These are phyloP conservation scores for Lachnellula hyalina DNA, from an alignment of 2,329 filamentous ascomycete species.

Conservation along the genomic window DNA sequence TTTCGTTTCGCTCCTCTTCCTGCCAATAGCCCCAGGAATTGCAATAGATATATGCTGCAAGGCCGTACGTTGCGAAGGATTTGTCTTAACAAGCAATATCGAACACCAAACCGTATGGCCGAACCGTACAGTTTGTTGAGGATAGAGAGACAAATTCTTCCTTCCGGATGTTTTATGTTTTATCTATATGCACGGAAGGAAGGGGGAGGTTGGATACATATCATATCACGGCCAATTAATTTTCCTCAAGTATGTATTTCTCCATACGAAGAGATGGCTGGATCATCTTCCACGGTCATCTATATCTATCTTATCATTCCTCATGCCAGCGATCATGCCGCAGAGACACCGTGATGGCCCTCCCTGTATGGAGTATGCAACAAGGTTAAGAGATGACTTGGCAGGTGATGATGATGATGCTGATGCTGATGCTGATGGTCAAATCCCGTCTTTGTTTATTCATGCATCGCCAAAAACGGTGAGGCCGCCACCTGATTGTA, in stretches of 20 bases:
- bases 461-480: neutral
- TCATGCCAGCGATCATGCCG: neutral
- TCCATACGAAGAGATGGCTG: constrained; percentile 5
- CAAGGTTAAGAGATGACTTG: neutral
- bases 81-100: neutral
- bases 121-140: constrained; percentile 2
- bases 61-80: neutral
- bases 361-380: constrained; percentile 1
- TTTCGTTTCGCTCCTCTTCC: neutral
- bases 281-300: constrained; percentile 3
- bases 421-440: constrained; percentile 1
- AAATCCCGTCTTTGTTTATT: neutral
- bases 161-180: constrained; percentile 3
- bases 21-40: neutral
- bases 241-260: neutral
- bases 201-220: constrained; percentile 16
- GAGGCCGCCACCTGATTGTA: neutral
- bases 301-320: neutral
- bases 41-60: neutral
- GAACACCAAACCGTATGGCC: neutral
- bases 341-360: neutral
- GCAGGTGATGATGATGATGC: neutral
- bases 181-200: constrained; percentile 18
- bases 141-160: constrained; percentile 5
- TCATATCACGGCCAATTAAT: constrained; percentile 15